Percentiles rank a stretch among this genome's conserved stretches.
Evolutionary conservation across 148 eudicot species (phyloP).

Genomic region (Dysphania ambrosioides): DNA sequence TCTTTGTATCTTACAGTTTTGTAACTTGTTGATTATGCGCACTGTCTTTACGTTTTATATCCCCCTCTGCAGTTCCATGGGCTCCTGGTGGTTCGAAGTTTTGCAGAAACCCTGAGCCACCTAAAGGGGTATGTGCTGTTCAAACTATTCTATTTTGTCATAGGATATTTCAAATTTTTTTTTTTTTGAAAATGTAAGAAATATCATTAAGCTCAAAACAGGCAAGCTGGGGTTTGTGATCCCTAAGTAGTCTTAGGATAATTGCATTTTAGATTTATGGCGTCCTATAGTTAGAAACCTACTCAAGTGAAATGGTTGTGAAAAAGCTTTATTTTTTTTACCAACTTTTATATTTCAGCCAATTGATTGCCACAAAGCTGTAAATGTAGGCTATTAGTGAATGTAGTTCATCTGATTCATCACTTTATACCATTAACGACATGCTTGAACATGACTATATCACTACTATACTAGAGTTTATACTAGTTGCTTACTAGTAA

Average conservation of each 20-base stretch:
- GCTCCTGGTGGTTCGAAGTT: constrained; percentile 95
- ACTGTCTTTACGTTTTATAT: constrained; percentile 11
- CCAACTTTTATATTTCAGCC: neutral
- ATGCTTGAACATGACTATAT: neutral
- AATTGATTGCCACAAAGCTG: too few species aligned
- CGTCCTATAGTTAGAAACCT: neutral
- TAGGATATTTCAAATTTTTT: too few species aligned
- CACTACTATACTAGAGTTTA: neutral
- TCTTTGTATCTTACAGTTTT: neutral
- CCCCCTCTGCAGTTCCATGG: constrained; percentile 78
- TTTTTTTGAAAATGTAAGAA: too few species aligned
- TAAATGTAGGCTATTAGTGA: too few species aligned
- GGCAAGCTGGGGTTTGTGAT: too few species aligned
- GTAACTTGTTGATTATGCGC: neutral
- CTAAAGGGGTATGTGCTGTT: constrained; percentile 62
- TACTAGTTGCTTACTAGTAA: neutral
- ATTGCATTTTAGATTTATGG: neutral
- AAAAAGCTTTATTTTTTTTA: neutral
- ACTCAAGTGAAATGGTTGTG: neutral
- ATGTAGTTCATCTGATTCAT: too few species aligned
- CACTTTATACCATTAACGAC: neutral
- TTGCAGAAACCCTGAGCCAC: constrained; percentile 72
- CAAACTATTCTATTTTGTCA: neutral
- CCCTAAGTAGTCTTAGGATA: neutral
- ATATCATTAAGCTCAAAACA: too few species aligned